A percentile compares a stretch with the other conserved stretches of the same genome.
These are phyloP conservation scores for Chaetomiaceae sp. DNA, from an alignment of 2,329 filamentous ascomycete species.

Conservation along the genomic window DNA sequence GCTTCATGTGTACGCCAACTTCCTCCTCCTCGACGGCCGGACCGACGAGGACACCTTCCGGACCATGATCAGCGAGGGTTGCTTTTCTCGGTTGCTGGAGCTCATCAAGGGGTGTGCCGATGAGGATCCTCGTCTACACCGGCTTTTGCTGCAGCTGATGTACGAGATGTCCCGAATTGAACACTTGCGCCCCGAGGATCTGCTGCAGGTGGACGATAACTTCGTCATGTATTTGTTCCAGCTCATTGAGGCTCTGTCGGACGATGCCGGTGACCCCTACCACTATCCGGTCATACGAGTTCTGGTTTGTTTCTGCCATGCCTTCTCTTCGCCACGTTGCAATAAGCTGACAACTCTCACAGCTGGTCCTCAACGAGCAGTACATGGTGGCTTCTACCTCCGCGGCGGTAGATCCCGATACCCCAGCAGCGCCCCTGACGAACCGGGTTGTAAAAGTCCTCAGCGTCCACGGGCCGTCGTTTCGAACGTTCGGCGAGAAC, in stretches of 20 bases:
- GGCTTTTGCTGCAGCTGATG: conserved; percentile 75
- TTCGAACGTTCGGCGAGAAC: conserved; percentile 95
- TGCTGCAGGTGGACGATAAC: conserved; percentile 68
- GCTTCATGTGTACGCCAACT: conserved; percentile 75
- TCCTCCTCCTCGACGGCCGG: conserved; percentile 82
- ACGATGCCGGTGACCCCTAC: conserved; percentile 86
- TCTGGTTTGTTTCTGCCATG: conserved; percentile 52
- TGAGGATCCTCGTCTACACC: conserved; percentile 66
- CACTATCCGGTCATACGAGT: conserved; percentile 94
- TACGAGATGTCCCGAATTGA: conserved; percentile 98
- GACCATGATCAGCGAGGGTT: conserved; percentile 79
- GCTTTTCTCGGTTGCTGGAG: conserved; percentile 77
- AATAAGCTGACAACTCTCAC: conserved; percentile 10
- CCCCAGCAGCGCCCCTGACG: conserved; percentile 54
- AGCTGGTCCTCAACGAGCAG: conserved; percentile 96
- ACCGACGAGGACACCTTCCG: conserved; percentile 71
- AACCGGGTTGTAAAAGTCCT: conserved; percentile 92
- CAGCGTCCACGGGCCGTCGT: conserved; percentile 70
- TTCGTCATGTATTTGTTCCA: conserved; percentile 81
- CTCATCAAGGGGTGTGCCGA: conserved; percentile 63
- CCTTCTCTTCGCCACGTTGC: neutral
- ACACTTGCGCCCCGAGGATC: conserved; percentile 66
- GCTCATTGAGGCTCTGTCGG: conserved; percentile 79
- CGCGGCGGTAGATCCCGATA: conserved; percentile 36
- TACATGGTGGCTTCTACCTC: conserved; percentile 78